Evolutionary conservation across 176 grass and related monocot species (phyloP).

Genomic region (Thinopyrum elongatum): DNA sequence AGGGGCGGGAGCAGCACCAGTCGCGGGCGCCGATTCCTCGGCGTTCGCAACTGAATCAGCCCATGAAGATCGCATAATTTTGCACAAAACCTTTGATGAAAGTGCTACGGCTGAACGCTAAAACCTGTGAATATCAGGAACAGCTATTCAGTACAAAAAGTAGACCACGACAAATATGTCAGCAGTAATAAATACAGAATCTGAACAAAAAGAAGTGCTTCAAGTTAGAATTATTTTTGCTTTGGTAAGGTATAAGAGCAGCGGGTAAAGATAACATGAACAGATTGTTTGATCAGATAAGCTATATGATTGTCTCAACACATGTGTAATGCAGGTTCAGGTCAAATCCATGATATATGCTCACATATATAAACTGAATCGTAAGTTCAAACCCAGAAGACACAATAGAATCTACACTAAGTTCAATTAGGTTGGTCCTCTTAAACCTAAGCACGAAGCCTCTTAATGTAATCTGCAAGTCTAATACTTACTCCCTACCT

Average conservation of each 20-base stretch:
- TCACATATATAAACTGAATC: not conserved
- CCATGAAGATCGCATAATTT: conserved; percentile 99
- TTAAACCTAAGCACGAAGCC: not conserved
- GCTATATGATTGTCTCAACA: not conserved
- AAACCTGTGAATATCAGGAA: conserved; percentile 27
- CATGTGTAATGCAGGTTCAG: not conserved
- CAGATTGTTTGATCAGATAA: not conserved
- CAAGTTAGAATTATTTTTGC: no score
- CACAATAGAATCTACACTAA: not conserved
- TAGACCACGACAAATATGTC: not conserved
- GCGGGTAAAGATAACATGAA: not conserved
- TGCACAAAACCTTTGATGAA: conserved; percentile 36
- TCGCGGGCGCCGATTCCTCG: conserved; percentile 83
- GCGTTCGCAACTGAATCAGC: conserved; percentile 99
- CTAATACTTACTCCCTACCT: not conserved
- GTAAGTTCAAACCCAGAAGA: not conserved
- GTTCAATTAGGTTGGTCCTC: not conserved
- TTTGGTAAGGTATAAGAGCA: not conserved
- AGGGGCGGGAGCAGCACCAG: conserved; percentile 28
- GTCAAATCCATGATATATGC: no score
- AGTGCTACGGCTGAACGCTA: conserved; percentile 17
- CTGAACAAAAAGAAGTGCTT: not conserved
- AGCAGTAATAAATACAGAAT: not conserved
- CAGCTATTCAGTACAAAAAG: not conserved
- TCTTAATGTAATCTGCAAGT: not conserved